Conservation (phyloP, 208 protist genomes). For the Trypanosoma melophagium region DNA sequence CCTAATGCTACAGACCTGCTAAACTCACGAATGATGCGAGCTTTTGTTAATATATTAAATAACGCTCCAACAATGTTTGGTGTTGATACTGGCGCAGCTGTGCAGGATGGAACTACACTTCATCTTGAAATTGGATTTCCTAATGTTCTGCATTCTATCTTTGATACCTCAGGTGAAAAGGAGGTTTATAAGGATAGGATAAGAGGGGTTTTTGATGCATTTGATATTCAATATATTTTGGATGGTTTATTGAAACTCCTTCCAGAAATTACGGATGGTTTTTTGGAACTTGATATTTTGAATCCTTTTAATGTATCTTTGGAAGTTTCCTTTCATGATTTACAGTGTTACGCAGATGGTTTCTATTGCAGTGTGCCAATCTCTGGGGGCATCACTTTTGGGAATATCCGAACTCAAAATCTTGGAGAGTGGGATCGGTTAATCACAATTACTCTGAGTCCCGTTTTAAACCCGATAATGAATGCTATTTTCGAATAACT, state of each 20-base stretch:
- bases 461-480: not conserved
- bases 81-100: not conserved
- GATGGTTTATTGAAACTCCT: not conserved
- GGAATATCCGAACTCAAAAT: constrained; percentile 6
- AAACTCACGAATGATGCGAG: not conserved
- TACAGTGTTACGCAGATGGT: not conserved
- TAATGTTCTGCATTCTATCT: not conserved
- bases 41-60: constrained; percentile 1
- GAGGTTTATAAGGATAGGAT: not conserved
- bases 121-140: constrained; percentile 3
- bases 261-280: not conserved
- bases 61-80: not conserved
- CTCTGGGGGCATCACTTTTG: not conserved
- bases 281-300: not conserved
- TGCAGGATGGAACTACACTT: constrained; percentile 8
- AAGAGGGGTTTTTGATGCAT: not conserved
- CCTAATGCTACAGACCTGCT: not conserved
- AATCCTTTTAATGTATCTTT: not conserved
- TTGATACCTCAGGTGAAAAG: not conserved
- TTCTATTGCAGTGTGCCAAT: constrained; percentile 2
- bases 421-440: constrained; percentile 1
- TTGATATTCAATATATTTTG: not conserved
- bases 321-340: constrained; percentile 5
- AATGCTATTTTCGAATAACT: not conserved
- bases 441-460: constrained; percentile 1